A percentile compares a stretch with the other conserved stretches of the same genome.
These are phyloP conservation scores for Baorangia bicolor DNA, from an alignment of 768 basidiomycete genomes.

Conservation along the genomic window DNA sequence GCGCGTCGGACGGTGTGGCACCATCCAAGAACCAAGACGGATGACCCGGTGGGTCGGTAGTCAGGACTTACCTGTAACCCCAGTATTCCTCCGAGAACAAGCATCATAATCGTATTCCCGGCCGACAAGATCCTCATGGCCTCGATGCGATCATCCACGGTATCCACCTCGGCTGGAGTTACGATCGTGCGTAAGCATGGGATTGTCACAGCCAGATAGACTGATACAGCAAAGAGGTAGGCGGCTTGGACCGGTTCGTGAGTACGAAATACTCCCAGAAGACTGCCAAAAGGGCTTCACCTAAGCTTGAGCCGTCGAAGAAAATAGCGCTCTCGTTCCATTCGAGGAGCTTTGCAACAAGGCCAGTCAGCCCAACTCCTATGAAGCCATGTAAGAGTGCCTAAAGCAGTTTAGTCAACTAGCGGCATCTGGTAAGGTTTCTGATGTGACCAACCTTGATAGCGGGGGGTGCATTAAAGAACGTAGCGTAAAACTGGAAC, in stretches of 20 bases:
- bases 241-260: slow-evolving; percentile 46
- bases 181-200: slow-evolving; percentile 77
- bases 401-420: slow-evolving; percentile 36
- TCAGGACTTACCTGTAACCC: slow-evolving; percentile 61
- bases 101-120: slow-evolving; percentile 81
- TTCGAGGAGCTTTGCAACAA: slow-evolving; percentile 75
- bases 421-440: background rate
- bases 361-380: slow-evolving; percentile 70
- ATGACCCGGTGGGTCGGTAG: background rate
- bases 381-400: slow-evolving; percentile 86
- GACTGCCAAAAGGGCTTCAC: slow-evolving; percentile 42
- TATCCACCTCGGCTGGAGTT: slow-evolving; percentile 54
- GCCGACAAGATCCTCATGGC: slow-evolving; percentile 82
- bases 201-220: slow-evolving; percentile 83
- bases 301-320: slow-evolving; percentile 88
- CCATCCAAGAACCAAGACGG: background rate
- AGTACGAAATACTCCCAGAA: slow-evolving; percentile 3
- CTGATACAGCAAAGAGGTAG: slow-evolving; percentile 71
- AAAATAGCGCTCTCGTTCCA: slow-evolving; percentile 95
- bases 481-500: slow-evolving; percentile 88
- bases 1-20: slow-evolving; percentile 2
- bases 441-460: slow-evolving; percentile 68
- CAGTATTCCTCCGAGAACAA: slow-evolving; percentile 63
- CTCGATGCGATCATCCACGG: slow-evolving; percentile 64
- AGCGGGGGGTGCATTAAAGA: slow-evolving; percentile 89